phyloP scores from a whole-genome alignment of 1,284 basidiomycete species.

The Schizophyllum commune region DNA sequence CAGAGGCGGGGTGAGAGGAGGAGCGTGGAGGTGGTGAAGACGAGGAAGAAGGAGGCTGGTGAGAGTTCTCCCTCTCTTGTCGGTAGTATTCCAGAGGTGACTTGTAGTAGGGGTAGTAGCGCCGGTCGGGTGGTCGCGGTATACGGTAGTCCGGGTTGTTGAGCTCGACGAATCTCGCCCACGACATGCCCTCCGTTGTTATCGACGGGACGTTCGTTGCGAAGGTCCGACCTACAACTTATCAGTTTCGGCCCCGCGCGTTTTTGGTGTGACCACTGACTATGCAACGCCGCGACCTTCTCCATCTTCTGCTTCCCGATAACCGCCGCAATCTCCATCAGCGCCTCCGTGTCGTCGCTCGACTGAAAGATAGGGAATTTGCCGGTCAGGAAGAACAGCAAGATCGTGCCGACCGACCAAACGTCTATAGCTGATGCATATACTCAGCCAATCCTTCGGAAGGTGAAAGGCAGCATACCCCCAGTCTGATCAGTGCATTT shows the following conservation, averaged over 20 bases:
- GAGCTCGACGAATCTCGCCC: conserved; percentile 66
- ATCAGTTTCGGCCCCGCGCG: neutral
- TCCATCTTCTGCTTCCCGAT: conserved; percentile 85
- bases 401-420: conserved; percentile 91
- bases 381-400: conserved; percentile 86
- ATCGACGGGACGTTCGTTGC: conserved; percentile 79
- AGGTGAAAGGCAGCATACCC: conserved; percentile 41
- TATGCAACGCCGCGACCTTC: conserved; percentile 82
- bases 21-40: conserved; percentile 23
- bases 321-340: conserved; percentile 90
- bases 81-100: conserved; percentile 13
- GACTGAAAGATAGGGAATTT: conserved; percentile 97
- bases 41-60: conserved; percentile 8
- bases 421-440: conserved; percentile 77
- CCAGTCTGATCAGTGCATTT: conserved; percentile 94
- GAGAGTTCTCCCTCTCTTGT: conserved; percentile 11
- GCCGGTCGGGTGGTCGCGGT: conserved; percentile 42
- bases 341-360: conserved; percentile 89
- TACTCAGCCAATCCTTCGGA: conserved; percentile 4
- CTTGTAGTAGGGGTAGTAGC: conserved; percentile 46
- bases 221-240: conserved; percentile 69
- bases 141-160: conserved; percentile 71
- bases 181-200: conserved; percentile 54
- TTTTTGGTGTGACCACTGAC: conserved; percentile 46
- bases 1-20: conserved; percentile 10